These are phyloP conservation scores for Apophysomyces variabilis DNA, from an alignment of 371 early-diverging fungal genomes.

Conservation along the genomic window DNA sequence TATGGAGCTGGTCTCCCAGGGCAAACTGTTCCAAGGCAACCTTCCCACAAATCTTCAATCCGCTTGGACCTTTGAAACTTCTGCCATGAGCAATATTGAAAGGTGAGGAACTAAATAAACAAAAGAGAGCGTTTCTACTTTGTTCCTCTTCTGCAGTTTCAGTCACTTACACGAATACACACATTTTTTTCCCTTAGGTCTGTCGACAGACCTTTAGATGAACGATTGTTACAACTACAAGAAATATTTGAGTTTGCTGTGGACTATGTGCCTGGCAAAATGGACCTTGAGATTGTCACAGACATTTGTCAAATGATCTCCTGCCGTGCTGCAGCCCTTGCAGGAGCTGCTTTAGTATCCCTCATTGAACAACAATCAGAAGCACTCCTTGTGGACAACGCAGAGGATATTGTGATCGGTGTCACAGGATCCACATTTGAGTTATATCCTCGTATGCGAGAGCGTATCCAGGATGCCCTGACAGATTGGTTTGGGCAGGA, in stretches of 20 bases:
- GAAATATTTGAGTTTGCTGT: constrained; percentile 18
- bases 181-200: background rate
- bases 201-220: background rate
- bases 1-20: constrained; percentile 72
- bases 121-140: background rate
- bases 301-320: constrained; percentile 37
- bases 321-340: constrained; percentile 37
- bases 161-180: constrained; percentile 6
- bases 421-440: constrained; percentile 48
- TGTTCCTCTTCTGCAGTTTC: background rate
- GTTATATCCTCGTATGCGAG: constrained; percentile 47
- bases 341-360: constrained; percentile 37
- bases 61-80: constrained; percentile 74
- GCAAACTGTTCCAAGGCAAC: constrained; percentile 67
- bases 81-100: constrained; percentile 65
- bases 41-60: constrained; percentile 60
- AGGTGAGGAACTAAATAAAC: constrained; percentile 15
- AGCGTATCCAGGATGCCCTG: constrained; percentile 38
- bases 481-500: constrained; percentile 38
- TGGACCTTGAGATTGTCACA: constrained; percentile 29
- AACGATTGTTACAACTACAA: background rate
- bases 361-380: constrained; percentile 36
- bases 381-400: constrained; percentile 14
- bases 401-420: constrained; percentile 36
- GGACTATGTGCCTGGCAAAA: constrained; percentile 15